Conservation (phyloP, 495 filamentous ascomycete species). For the Aspergillus asperescens region DNA sequence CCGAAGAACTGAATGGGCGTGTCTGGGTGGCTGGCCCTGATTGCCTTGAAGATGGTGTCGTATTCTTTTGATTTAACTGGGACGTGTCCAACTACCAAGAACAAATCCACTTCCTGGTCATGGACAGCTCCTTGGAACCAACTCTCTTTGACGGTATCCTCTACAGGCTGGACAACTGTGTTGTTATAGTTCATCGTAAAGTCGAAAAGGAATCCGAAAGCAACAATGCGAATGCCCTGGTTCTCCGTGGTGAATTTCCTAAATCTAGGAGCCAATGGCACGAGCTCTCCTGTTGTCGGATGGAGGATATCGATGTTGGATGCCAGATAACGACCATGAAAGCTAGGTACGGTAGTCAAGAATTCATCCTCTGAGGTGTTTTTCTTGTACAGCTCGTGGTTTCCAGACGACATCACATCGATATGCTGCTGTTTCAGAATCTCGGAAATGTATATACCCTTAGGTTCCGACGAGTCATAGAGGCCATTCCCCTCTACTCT, state of each 20-base stretch:
- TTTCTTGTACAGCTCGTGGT: slow-evolving; percentile 88
- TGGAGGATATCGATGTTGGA: slow-evolving; percentile 90
- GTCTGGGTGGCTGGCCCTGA: slow-evolving; percentile 69
- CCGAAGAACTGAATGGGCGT: slow-evolving; percentile 91
- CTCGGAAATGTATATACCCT: slow-evolving; percentile 79
- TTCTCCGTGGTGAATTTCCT: slow-evolving; percentile 87
- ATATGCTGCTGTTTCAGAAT: slow-evolving; percentile 78
- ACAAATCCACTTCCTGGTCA: slow-evolving; percentile 76
- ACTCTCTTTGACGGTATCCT: slow-evolving; percentile 68
- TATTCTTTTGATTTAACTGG: slow-evolving; percentile 75
- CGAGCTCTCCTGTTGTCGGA: slow-evolving; percentile 57
- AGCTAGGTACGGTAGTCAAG: slow-evolving; percentile 70
- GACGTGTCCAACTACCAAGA: slow-evolving; percentile 83
- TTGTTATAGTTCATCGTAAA: slow-evolving; percentile 87
- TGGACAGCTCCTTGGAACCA: slow-evolving; percentile 89
- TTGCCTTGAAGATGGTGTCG: slow-evolving; percentile 67
- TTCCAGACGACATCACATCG: slow-evolving; percentile 83
- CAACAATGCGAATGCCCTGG: slow-evolving; percentile 72
- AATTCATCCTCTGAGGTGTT: slow-evolving; percentile 74
- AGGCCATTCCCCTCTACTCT: slow-evolving; percentile 92
- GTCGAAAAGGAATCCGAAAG: slow-evolving; percentile 92
- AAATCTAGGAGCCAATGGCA: slow-evolving; percentile 76
- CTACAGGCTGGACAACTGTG: slow-evolving; percentile 73
- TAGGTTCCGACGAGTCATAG: slow-evolving; percentile 86
- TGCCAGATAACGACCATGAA: slow-evolving; percentile 68